A percentile compares a stretch with the other conserved stretches of the same genome.
Conservation (phyloP, 176 grass and related monocot species). For the Puccinellia tenuiflora region DNA sequence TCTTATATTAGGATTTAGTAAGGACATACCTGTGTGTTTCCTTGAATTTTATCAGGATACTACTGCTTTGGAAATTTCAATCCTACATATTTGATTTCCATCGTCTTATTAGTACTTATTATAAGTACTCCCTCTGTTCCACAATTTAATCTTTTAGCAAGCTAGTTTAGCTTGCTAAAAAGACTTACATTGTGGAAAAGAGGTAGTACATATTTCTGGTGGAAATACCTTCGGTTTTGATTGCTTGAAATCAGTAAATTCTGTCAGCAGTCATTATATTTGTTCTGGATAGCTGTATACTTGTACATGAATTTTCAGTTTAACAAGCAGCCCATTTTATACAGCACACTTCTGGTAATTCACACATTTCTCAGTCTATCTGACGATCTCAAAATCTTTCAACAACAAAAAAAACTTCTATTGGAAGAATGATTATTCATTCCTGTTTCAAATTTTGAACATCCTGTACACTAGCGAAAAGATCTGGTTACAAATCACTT, state of each 20-base stretch:
- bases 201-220: background rate
- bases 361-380: background rate
- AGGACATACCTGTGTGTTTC: background rate
- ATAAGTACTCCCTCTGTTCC: too few relatives aligned
- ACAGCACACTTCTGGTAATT: background rate
- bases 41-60: background rate
- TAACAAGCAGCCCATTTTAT: background rate
- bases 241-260: background rate
- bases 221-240: background rate
- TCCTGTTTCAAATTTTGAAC: background rate
- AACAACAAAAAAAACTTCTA: background rate
- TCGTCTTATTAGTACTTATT: background rate
- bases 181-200: too few relatives aligned
- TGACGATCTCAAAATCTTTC: background rate
- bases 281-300: background rate
- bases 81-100: background rate
- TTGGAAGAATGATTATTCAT: background rate
- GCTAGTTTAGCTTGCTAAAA: too few relatives aligned
- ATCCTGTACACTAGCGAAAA: background rate
- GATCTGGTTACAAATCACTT: background rate
- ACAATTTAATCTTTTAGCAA: too few relatives aligned
- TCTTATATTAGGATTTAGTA: background rate
- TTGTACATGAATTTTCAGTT: background rate
- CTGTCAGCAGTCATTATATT: background rate
- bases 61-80: background rate